Conservation (phyloP, 495 filamentous ascomycete genomes). For the Beverwykella pulmonaria region DNA sequence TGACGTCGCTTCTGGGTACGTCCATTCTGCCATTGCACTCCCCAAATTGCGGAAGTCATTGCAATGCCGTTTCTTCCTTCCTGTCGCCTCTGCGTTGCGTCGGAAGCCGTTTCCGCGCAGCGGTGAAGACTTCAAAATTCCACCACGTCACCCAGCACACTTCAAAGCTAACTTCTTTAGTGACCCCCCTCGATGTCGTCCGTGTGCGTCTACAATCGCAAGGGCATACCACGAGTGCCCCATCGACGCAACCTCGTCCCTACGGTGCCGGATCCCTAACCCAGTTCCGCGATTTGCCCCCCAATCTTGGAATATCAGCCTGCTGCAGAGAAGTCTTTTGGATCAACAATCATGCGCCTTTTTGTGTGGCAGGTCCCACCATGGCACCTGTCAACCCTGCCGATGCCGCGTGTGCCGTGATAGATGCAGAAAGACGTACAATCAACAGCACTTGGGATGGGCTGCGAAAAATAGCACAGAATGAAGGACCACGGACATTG, state of each 20-base stretch:
- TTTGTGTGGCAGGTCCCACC: slow-evolving; percentile 67
- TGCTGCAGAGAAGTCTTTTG: slow-evolving; percentile 98
- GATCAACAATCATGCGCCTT: slow-evolving; percentile 80
- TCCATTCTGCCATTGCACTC: slow-evolving; percentile 7
- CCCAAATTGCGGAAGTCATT: neutral
- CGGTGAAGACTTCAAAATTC: neutral
- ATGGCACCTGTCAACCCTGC: slow-evolving; percentile 44
- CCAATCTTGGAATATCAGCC: slow-evolving; percentile 85
- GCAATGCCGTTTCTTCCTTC: neutral
- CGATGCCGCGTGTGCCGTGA: slow-evolving; percentile 75
- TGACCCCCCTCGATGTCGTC: slow-evolving; percentile 95
- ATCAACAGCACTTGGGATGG: slow-evolving; percentile 92
- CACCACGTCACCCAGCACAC: neutral
- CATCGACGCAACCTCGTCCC: slow-evolving; percentile 33
- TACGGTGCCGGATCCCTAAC: slow-evolving; percentile 43
- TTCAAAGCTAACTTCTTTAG: slow-evolving; percentile 49
- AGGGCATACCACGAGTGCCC: slow-evolving; percentile 49
- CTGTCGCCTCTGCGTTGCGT: neutral
- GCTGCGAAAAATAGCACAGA: slow-evolving; percentile 90
- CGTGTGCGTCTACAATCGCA: slow-evolving; percentile 93
- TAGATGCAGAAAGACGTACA: slow-evolving; percentile 78
- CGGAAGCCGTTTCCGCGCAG: slow-evolving; percentile 10
- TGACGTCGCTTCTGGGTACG: slow-evolving; percentile 87
- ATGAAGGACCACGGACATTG: slow-evolving; percentile 83
- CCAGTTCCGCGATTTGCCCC: slow-evolving; percentile 66